Evolutionary conservation across 352 stramenopile genomes (phyloP).

Genomic region (Phytophthora ohioensis): DNA sequence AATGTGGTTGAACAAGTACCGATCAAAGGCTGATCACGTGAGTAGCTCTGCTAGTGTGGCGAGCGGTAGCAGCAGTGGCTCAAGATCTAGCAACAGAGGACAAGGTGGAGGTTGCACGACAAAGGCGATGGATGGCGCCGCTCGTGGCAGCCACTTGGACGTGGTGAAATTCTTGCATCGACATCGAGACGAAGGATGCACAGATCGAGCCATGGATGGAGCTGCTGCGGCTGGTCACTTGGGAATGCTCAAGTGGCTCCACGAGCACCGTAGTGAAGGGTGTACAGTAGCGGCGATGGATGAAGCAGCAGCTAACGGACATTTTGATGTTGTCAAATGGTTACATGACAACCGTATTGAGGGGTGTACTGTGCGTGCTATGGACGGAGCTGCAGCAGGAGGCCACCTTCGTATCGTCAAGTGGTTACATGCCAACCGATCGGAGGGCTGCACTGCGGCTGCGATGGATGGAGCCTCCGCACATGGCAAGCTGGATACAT

Average conservation of each 20-base stretch:
- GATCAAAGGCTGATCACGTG: conserved; percentile 16
- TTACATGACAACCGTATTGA: conserved; percentile 40
- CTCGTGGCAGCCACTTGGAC: conserved; percentile 34
- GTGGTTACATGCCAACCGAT: conserved; percentile 42
- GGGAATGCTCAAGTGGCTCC: conserved; percentile 43
- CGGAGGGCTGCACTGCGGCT: conserved; percentile 43
- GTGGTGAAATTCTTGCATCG: conserved; percentile 51
- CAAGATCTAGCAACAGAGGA: conserved; percentile 8
- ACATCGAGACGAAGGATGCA: conserved; percentile 47
- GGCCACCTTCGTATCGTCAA: conserved; percentile 42
- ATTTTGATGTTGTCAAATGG: conserved; percentile 47
- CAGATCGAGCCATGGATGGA: conserved; percentile 38
- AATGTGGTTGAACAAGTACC: conserved; percentile 44
- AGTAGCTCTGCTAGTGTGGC: conserved; percentile 18
- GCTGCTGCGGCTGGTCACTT: conserved; percentile 42
- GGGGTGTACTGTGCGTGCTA: conserved; percentile 41
- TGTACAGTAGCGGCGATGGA: conserved; percentile 41
- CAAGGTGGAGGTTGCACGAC: conserved; percentile 38
- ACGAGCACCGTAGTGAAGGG: conserved; percentile 37
- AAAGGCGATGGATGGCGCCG: conserved; percentile 43
- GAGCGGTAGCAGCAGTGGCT: conserved; percentile 32
- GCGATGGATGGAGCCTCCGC: conserved; percentile 51
- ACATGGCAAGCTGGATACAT: conserved; percentile 35
- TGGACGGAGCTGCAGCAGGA: conserved; percentile 37
- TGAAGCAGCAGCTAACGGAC: conserved; percentile 36